These are phyloP conservation scores for Cyphellophora europaea DNA, from an alignment of 2,329 filamentous ascomycete genomes.

Conservation along the genomic window DNA sequence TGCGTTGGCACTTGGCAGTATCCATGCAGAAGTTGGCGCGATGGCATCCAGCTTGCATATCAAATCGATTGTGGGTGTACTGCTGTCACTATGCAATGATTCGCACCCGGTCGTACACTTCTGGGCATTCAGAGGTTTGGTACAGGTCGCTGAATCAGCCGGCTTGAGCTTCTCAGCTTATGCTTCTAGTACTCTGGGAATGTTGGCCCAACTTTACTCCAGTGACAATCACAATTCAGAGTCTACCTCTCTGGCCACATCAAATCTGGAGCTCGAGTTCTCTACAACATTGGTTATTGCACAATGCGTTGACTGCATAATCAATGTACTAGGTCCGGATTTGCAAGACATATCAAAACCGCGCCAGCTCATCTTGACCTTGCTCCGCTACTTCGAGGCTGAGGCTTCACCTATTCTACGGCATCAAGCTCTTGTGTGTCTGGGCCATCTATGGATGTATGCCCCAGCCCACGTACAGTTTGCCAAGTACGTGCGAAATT, in stretches of 20 bases:
- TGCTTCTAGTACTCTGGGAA: constrained; percentile 81
- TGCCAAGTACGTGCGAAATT: constrained; percentile 66
- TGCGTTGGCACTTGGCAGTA: constrained; percentile 84
- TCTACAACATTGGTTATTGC: constrained; percentile 75
- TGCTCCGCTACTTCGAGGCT: constrained; percentile 73
- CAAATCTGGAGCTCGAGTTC: constrained; percentile 80
- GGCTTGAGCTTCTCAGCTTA: constrained; percentile 87
- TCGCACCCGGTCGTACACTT: constrained; percentile 92
- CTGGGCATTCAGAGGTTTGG: constrained; percentile 85
- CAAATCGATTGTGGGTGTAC: constrained; percentile 91
- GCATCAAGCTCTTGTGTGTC: constrained; percentile 67
- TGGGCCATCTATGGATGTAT: constrained; percentile 88
- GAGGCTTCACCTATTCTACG: constrained; percentile 64
- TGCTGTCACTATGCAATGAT: constrained; percentile 97
- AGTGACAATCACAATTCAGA: constrained; percentile 87
- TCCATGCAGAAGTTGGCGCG: constrained; percentile 89
- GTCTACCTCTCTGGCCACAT: constrained; percentile 67
- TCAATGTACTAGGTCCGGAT: constrained; percentile 93
- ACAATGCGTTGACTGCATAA: constrained; percentile 84
- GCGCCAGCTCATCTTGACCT: constrained; percentile 80
- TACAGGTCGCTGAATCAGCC: constrained; percentile 79
- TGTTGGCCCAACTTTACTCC: constrained; percentile 88
- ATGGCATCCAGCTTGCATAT: constrained; percentile 96
- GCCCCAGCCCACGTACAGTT: constrained; percentile 83
- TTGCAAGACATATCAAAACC: constrained; percentile 86